Evolutionary conservation across 441 rosid genomes (phyloP).

Genomic region (Bocquillonia castaneifolia): DNA sequence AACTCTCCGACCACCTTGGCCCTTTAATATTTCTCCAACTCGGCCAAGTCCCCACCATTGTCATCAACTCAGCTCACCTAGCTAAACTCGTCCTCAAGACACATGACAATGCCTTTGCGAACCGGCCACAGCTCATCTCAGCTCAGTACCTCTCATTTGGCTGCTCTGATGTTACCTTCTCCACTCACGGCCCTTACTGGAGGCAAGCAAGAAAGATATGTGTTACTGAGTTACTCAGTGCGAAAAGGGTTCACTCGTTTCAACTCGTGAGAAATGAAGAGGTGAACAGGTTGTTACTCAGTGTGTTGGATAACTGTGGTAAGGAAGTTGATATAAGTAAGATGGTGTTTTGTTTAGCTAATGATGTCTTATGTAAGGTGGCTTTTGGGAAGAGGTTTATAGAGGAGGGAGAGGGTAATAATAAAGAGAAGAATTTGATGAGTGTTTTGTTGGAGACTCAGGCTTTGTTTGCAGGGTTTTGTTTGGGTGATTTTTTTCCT

Average conservation of each 20-base stretch:
- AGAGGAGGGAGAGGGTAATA: conserved; percentile 14
- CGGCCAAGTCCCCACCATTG: conserved; percentile 40
- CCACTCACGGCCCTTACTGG: conserved; percentile 40
- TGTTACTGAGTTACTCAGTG: conserved; percentile 34
- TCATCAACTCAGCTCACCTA: conserved; percentile 33
- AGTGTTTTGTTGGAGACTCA: conserved; percentile 28
- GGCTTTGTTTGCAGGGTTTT: conserved; percentile 29
- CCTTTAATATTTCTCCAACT: conserved; percentile 41
- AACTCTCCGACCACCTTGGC: conserved; percentile 29
- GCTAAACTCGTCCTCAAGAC: conserved; percentile 35
- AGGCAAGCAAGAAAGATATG: conserved; percentile 39
- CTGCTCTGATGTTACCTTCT: conserved; percentile 35
- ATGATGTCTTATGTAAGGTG: conserved; percentile 25
- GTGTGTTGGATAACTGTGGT: conserved; percentile 3
- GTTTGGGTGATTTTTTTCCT: conserved; percentile 32
- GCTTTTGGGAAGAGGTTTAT: conserved; percentile 32
- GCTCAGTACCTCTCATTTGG: conserved; percentile 34
- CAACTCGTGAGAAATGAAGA: conserved; percentile 30
- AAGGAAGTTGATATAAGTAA: conserved; percentile 30
- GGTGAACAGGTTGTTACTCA: conserved; percentile 24
- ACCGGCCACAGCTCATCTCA: conserved; percentile 34
- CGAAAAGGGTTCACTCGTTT: conserved; percentile 27
- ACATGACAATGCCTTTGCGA: conserved; percentile 31
- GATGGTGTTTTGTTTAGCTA: conserved; percentile 23
- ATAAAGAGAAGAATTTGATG: conserved; percentile 11